These are phyloP conservation scores for Penicillium paradoxum DNA, from an alignment of 495 filamentous ascomycete genomes.

Conservation along the genomic window DNA sequence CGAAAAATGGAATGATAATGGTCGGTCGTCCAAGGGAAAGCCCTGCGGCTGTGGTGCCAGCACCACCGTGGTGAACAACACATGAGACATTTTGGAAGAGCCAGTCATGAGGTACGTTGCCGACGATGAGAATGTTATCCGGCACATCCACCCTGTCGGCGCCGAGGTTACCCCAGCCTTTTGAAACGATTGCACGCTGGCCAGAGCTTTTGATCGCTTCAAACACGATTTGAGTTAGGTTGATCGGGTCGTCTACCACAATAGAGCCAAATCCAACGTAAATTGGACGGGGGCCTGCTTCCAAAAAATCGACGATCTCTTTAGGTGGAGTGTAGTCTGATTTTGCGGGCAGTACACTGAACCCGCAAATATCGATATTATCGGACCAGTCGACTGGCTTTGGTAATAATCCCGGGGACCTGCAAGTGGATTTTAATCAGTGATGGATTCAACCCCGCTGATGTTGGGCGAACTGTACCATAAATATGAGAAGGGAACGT, in stretches of 20 bases:
- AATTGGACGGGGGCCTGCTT: slow-evolving; percentile 61
- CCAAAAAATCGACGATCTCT: slow-evolving; percentile 60
- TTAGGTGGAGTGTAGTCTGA: slow-evolving; percentile 59
- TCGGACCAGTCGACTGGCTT: slow-evolving; percentile 73
- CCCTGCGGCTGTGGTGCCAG: slow-evolving; percentile 74
- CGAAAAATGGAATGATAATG: slow-evolving; percentile 77
- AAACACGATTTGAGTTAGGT: slow-evolving; percentile 62
- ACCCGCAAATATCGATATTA: slow-evolving; percentile 68
- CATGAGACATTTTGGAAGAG: slow-evolving; percentile 69
- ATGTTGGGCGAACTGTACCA: slow-evolving; percentile 40
- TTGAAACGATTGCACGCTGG: slow-evolving; percentile 69
- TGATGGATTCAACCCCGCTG: no score
- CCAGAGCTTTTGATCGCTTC: slow-evolving; percentile 61
- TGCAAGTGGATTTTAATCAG: neutral
- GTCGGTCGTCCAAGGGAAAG: slow-evolving; percentile 66
- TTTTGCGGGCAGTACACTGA: slow-evolving; percentile 65
- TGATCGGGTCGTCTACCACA: slow-evolving; percentile 68
- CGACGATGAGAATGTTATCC: slow-evolving; percentile 70
- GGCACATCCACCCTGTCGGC: slow-evolving; percentile 53
- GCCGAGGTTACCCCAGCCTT: slow-evolving; percentile 76
- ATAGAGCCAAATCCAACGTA: slow-evolving; percentile 85
- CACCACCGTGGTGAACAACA: slow-evolving; percentile 79
- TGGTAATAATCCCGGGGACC: slow-evolving; percentile 72
- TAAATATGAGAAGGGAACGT: slow-evolving; percentile 74
- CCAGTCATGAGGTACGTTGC: slow-evolving; percentile 79